Conservation (phyloP, 495 filamentous ascomycete species). For the Monascus purpureus region DNA sequence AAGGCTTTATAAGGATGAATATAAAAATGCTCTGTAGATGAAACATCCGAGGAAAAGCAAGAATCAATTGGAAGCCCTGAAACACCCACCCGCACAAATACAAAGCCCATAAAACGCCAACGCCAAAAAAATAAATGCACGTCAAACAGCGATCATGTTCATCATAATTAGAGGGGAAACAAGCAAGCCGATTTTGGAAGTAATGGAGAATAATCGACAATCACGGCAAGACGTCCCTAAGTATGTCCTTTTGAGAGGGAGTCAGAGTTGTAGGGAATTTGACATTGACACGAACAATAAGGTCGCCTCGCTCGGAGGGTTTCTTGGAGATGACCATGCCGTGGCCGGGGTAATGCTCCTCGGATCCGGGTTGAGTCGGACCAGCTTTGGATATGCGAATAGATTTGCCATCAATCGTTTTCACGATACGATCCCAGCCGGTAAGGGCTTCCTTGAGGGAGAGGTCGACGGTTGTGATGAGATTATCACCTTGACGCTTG, state of each 20-base stretch:
- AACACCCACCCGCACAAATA: too few species aligned
- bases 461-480: slow-evolving; percentile 61
- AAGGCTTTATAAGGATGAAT: too few species aligned
- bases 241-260: slow-evolving; percentile 54
- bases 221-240: slow-evolving; percentile 58
- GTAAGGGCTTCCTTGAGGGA: slow-evolving; percentile 94
- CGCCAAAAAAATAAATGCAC: too few species aligned
- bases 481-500: slow-evolving; percentile 74
- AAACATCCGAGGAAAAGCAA: too few species aligned
- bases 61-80: too few species aligned
- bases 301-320: slow-evolving; percentile 66
- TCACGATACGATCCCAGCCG: slow-evolving; percentile 78
- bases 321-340: slow-evolving; percentile 93
- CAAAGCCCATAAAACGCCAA: too few species aligned
- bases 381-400: slow-evolving; percentile 61
- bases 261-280: slow-evolving; percentile 74
- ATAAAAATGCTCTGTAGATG: too few species aligned
- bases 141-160: too few species aligned
- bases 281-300: slow-evolving; percentile 82
- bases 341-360: slow-evolving; percentile 65
- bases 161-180: too few species aligned
- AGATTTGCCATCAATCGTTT: slow-evolving; percentile 87
- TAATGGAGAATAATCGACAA: too few species aligned
- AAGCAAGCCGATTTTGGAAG: too few species aligned
- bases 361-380: slow-evolving; percentile 68